Percentiles rank a stretch among this genome's conserved stretches.
Conservation (phyloP, 2,329 filamentous ascomycete genomes). For the Cercospora brassicicola region DNA sequence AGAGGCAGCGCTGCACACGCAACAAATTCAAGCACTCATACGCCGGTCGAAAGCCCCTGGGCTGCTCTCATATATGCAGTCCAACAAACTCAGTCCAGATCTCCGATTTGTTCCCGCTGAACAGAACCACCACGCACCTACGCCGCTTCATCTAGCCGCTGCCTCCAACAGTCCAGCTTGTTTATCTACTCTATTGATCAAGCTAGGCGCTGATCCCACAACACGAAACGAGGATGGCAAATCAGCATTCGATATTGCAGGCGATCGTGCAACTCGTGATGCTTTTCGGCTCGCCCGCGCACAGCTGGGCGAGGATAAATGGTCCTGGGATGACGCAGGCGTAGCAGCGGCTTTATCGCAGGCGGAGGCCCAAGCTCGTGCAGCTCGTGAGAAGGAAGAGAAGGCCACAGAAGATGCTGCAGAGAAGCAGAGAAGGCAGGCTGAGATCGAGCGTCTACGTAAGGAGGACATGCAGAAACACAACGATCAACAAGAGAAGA, state of each 20-base stretch:
- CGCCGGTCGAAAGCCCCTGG: slow-evolving; percentile 87
- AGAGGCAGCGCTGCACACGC: slow-evolving; percentile 76
- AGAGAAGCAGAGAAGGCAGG: slow-evolving; percentile 63
- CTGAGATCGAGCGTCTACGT: slow-evolving; percentile 71
- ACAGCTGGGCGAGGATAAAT: slow-evolving; percentile 73
- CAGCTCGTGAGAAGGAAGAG: slow-evolving; percentile 68
- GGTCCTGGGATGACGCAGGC: slow-evolving; percentile 74
- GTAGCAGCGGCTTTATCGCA: slow-evolving; percentile 71
- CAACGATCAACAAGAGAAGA: slow-evolving; percentile 53
- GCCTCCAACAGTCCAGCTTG: slow-evolving; percentile 75
- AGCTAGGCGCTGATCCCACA: slow-evolving; percentile 73
- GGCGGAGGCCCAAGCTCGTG: slow-evolving; percentile 68
- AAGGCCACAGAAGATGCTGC: slow-evolving; percentile 65
- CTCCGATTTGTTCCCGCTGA: slow-evolving; percentile 74
- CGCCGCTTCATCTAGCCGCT: slow-evolving; percentile 81
- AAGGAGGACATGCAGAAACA: slow-evolving; percentile 63
- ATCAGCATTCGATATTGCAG: slow-evolving; percentile 81
- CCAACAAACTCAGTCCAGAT: slow-evolving; percentile 67
- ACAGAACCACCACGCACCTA: slow-evolving; percentile 76
- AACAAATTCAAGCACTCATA: slow-evolving; percentile 83
- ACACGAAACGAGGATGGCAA: slow-evolving; percentile 72
- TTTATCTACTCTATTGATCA: slow-evolving; percentile 73
- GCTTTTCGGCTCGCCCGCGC: slow-evolving; percentile 85
- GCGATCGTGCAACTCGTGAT: slow-evolving; percentile 81
- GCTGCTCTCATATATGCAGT: slow-evolving; percentile 77